Evolutionary conservation across 495 filamentous ascomycete genomes (phyloP), one percentile per base, ranked within the genome.

Genomic region (Xylaria flabelliformis): DNA sequence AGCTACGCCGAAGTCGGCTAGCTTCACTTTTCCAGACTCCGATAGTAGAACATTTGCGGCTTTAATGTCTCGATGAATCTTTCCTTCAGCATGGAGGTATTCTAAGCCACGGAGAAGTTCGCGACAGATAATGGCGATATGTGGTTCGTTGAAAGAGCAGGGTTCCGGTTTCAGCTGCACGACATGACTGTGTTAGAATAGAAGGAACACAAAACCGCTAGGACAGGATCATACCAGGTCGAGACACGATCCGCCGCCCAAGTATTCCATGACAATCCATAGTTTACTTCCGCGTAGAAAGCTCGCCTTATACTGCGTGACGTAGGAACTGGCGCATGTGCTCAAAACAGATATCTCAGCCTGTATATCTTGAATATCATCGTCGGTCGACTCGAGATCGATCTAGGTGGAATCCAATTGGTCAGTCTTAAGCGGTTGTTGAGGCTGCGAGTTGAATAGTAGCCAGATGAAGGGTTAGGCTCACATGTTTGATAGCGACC

Each of bases 241-340:
- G 46, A 97, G 86, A 81, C 95, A 97, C 17, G 94, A 97, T 50
- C 95, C 95, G 68, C 95, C 95, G 0, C 95, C 95, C 42, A 97
- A 85, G 78, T 92, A 99, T 82, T 99, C 96, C 96, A 99, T 99
- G 63, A 99, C 94, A 77, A 99, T 99, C 96, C 96, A 99, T 82
- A 99, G 83, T 81, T 99, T 97, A 75, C 93, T 92, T 39, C 96
- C 96, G 75, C 94, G 91, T 24, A 98, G 85, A 80, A 97, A 99
- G 79, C 94, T 97, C 21, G 94, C 92, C 81, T 94, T 95, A 87
- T 99, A 99, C 76, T 97, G 93, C 41, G 96, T 97, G 78, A 99
- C 95, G 79, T 91, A 97, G 39, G 90, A 91, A 77, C 94, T 97
- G 69, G 92, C 90, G 83, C 97, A 97, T 72, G 96, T 97, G 80